Conservation (phyloP, 805 yeast species). For the Brettanomyces naardenensis region DNA sequence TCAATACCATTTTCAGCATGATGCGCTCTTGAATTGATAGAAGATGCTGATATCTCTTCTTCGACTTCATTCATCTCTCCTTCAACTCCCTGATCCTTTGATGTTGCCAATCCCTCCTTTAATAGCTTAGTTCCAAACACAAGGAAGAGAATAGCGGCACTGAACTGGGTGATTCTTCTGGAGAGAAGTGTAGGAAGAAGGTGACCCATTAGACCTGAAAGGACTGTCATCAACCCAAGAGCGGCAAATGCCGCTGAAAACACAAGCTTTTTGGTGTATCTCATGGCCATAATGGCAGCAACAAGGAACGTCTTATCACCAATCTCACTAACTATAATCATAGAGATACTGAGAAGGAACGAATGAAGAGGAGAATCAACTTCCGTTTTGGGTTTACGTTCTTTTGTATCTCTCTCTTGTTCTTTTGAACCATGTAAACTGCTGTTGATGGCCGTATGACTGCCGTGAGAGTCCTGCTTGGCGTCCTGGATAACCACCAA, state of each 20-base stretch:
- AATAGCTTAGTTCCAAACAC: constrained; percentile 75
- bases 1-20: constrained; percentile 51
- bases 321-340: constrained; percentile 93
- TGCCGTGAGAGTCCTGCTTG: neutral
- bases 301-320: constrained; percentile 97
- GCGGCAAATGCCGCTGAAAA: constrained; percentile 84
- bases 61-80: constrained; percentile 97
- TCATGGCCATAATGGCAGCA: constrained; percentile 98
- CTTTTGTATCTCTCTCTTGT: neutral
- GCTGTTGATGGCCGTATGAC: too few relatives aligned
- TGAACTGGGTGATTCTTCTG: constrained; percentile 65
- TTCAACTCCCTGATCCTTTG: constrained; percentile 77
- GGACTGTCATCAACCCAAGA: constrained; percentile 80
- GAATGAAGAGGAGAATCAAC: constrained; percentile 23
- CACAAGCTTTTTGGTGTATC: constrained; percentile 75
- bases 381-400: neutral
- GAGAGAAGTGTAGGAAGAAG: constrained; percentile 81
- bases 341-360: constrained; percentile 72
- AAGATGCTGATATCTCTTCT: constrained; percentile 71
- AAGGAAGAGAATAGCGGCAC: constrained; percentile 76
- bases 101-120: constrained; percentile 76
- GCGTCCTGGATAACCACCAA: constrained; percentile 11
- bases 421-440: neutral
- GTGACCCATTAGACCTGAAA: constrained; percentile 89
- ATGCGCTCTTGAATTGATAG: constrained; percentile 42